These are phyloP conservation scores for Botryotinia globosa DNA, from an alignment of 2,329 filamentous ascomycete species.

Conservation along the genomic window DNA sequence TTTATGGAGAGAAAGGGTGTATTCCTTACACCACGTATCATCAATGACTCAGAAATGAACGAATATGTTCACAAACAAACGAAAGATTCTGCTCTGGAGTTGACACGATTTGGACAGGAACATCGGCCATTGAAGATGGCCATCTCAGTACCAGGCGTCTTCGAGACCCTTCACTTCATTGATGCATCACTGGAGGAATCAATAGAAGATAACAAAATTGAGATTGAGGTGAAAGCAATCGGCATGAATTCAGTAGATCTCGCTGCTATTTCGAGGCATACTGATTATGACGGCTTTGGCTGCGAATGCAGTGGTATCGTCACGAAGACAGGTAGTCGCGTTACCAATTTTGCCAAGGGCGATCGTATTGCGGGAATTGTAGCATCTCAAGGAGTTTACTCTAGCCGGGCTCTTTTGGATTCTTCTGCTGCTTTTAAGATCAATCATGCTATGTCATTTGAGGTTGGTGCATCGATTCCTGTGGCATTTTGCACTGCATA, in stretches of 20 bases:
- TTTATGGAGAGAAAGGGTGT: slow-evolving; percentile 8
- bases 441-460: slow-evolving; percentile 27
- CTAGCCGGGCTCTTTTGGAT: slow-evolving; percentile 30
- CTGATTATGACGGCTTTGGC: slow-evolving; percentile 37
- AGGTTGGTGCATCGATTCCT: slow-evolving; percentile 32
- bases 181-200: slow-evolving; percentile 24
- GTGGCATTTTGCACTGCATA: slow-evolving; percentile 33
- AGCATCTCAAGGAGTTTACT: slow-evolving; percentile 29
- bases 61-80: slow-evolving; percentile 25
- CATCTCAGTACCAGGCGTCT: slow-evolving; percentile 30
- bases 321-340: slow-evolving; percentile 35
- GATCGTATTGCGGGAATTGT: slow-evolving; percentile 37
- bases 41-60: slow-evolving; percentile 29
- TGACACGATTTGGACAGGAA: slow-evolving; percentile 12
- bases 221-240: slow-evolving; percentile 37
- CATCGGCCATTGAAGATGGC: slow-evolving; percentile 29
- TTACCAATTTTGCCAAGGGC: slow-evolving; percentile 32
- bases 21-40: slow-evolving; percentile 14
- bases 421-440: slow-evolving; percentile 28
- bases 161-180: slow-evolving; percentile 35
- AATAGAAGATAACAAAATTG: slow-evolving; percentile 30
- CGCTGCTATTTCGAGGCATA: slow-evolving; percentile 37
- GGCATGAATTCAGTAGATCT: slow-evolving; percentile 38
- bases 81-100: slow-evolving; percentile 14
- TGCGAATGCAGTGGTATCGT: slow-evolving; percentile 41